phyloP scores from a whole-genome alignment of 2,329 filamentous ascomycete species.

The Fusarium chlamydosporum region DNA sequence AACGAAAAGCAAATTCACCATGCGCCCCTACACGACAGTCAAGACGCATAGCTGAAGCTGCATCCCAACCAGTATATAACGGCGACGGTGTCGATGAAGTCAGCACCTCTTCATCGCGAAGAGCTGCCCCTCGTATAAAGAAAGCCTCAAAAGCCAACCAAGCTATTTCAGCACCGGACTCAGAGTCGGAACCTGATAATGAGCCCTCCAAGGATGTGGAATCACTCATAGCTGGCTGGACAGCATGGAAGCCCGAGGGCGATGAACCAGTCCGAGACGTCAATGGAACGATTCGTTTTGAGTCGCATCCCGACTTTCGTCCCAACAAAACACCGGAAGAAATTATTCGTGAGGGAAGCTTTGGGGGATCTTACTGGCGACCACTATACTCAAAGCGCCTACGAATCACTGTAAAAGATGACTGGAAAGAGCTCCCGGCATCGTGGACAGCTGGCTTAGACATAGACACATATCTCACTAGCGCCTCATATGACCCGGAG shows the following conservation, averaged over 20 bases:
- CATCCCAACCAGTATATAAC: slow-evolving; percentile 5
- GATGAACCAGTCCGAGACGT: not conserved
- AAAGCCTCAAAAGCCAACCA: rapidly evolving
- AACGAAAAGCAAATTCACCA: slow-evolving; percentile 6
- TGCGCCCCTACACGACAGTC: slow-evolving; percentile 19
- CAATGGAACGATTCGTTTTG: slow-evolving; percentile 4
- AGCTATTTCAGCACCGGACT: not conserved
- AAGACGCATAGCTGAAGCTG: slow-evolving; percentile 18
- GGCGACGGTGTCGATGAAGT: not conserved
- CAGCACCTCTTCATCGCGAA: not conserved
- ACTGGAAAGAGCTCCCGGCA: slow-evolving; percentile 18
- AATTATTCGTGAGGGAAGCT: slow-evolving; percentile 30
- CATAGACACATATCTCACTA: slow-evolving; percentile 16
- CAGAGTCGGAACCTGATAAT: not conserved
- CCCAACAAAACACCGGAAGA: slow-evolving; percentile 30
- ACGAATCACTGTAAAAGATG: not conserved
- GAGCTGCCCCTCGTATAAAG: not conserved
- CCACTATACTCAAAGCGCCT: slow-evolving; percentile 13
- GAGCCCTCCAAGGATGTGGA: not conserved
- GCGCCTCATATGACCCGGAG: slow-evolving; percentile 12
- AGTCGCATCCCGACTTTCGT: slow-evolving; percentile 14
- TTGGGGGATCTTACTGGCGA: slow-evolving; percentile 30
- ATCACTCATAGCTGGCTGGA: not conserved
- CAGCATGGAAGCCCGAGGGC: slow-evolving; percentile 11
- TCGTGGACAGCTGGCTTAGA: slow-evolving; percentile 15